Evolutionary conservation across 2,329 filamentous ascomycete species (phyloP).

Genomic region (Ophiostoma australiae): DNA sequence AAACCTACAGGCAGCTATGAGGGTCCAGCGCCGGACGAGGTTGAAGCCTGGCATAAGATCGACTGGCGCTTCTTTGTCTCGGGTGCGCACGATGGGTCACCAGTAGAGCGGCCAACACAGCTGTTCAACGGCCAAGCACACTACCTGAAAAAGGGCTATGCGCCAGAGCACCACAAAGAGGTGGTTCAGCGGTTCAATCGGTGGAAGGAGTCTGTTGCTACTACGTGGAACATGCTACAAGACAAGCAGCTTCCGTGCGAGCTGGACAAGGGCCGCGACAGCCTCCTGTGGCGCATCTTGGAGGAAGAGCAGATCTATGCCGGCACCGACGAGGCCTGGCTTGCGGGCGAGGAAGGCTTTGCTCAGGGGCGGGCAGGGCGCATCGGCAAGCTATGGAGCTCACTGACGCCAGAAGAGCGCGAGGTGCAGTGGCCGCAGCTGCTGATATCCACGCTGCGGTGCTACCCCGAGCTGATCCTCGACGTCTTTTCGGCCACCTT

Average conservation of each 20-base stretch:
- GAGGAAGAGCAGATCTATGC: conserved; percentile 26
- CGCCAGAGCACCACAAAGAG: not conserved
- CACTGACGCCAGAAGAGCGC: conserved; percentile 31
- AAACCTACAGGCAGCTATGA: not conserved
- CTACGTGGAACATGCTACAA: conserved; percentile 24
- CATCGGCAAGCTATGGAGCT: conserved; percentile 37
- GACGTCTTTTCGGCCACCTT: conserved; percentile 39
- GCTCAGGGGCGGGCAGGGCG: conserved; percentile 25
- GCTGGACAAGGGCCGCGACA: not conserved
- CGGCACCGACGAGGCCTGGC: not conserved
- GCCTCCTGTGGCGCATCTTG: conserved; percentile 18
- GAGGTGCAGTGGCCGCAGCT: conserved; percentile 33
- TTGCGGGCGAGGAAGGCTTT: not conserved
- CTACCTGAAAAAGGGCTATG: not conserved
- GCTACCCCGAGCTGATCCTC: conserved; percentile 33
- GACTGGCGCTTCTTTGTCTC: conserved; percentile 12
- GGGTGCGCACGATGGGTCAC: not conserved
- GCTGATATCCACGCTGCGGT: conserved; percentile 38
- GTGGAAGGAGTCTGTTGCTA: conserved; percentile 25
- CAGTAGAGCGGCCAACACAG: not conserved
- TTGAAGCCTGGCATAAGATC: not conserved
- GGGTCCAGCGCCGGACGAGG: not conserved
- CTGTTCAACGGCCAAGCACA: not conserved
- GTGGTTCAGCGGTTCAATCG: conserved; percentile 13
- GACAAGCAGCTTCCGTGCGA: conserved; percentile 17